Evolutionary conservation across 768 basidiomycete genomes (phyloP).

Genomic region (Boletus subparvulus): DNA sequence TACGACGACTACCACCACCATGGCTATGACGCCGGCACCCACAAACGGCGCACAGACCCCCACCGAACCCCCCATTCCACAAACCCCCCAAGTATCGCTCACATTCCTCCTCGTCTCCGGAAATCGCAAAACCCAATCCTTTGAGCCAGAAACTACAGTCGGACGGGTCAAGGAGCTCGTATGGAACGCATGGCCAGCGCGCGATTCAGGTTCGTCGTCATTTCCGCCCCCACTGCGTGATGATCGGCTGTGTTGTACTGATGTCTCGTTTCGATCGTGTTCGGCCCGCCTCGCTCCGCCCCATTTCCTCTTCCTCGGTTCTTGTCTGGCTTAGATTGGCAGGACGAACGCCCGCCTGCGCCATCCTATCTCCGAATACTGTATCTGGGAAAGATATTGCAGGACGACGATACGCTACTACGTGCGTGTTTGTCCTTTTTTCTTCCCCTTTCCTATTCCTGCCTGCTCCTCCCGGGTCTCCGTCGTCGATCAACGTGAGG

Average conservation of each 20-base stretch:
- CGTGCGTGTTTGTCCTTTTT: conserved; percentile 41
- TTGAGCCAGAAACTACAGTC: conserved; percentile 72
- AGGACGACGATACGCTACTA: conserved; percentile 75
- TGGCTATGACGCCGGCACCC: background rate
- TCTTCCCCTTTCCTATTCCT: background rate
- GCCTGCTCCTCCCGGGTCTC: background rate
- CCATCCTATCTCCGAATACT: conserved; percentile 75
- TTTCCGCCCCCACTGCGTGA: conserved; percentile 8
- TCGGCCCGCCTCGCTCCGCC: background rate
- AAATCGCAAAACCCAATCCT: conserved; percentile 63
- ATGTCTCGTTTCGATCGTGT: background rate
- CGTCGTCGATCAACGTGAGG: background rate
- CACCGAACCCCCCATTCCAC: conserved; percentile 41
- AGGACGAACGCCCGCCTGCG: conserved; percentile 73
- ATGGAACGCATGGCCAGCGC: conserved; percentile 76
- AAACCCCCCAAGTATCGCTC: conserved; percentile 60
- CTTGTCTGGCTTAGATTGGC: conserved; percentile 56
- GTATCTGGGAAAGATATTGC: conserved; percentile 77
- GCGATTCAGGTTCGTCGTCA: conserved; percentile 43
- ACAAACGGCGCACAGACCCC: conserved; percentile 4
- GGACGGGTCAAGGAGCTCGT: conserved; percentile 80
- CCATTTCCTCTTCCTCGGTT: background rate
- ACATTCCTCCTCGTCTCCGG: conserved; percentile 77
- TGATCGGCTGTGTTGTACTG: conserved; percentile 14
- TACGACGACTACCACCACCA: conserved; percentile 2